A percentile compares a stretch with the other conserved stretches of the same genome.
These are phyloP conservation scores for Ganoderma boninense DNA, from an alignment of 1,284 basidiomycete species.

Conservation along the genomic window DNA sequence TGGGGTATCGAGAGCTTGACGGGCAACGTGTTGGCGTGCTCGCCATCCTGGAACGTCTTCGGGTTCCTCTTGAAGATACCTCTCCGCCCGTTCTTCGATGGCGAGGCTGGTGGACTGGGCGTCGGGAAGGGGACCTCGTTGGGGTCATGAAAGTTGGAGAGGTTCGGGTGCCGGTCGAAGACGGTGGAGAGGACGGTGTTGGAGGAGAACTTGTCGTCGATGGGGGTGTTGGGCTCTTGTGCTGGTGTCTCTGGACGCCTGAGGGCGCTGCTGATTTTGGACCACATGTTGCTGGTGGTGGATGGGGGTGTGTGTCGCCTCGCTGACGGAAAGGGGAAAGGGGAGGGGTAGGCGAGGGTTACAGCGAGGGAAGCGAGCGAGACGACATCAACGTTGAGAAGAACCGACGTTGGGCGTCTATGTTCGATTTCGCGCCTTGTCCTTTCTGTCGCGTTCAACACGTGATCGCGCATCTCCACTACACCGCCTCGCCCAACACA, in stretches of 20 bases:
- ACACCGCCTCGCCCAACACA: background rate
- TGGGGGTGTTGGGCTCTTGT: constrained; percentile 38
- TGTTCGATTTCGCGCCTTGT: constrained; percentile 15
- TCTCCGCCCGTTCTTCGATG: constrained; percentile 43
- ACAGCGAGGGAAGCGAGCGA: constrained; percentile 14
- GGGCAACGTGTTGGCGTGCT: constrained; percentile 41
- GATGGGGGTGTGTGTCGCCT: constrained; percentile 19
- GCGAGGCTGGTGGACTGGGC: constrained; percentile 58
- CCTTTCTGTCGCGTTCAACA: constrained; percentile 14
- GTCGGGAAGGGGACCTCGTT: constrained; percentile 48
- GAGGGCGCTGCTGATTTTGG: constrained; percentile 64
- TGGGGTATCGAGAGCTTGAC: constrained; percentile 48
- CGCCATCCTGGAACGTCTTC: constrained; percentile 38
- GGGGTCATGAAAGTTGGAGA: constrained; percentile 59
- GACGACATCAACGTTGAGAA: constrained; percentile 23
- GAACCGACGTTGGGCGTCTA: constrained; percentile 15
- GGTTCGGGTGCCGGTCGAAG: constrained; percentile 65
- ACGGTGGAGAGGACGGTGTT: constrained; percentile 56
- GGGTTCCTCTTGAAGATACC: constrained; percentile 49
- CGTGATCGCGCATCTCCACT: constrained; percentile 18
- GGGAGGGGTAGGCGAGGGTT: constrained; percentile 14
- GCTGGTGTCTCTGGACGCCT: constrained; percentile 46
- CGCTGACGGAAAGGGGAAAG: background rate
- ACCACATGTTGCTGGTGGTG: constrained; percentile 57
- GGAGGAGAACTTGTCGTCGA: constrained; percentile 46